These are phyloP conservation scores for Neurospora pannonica DNA, from an alignment of 495 filamentous ascomycete genomes.

Conservation along the genomic window DNA sequence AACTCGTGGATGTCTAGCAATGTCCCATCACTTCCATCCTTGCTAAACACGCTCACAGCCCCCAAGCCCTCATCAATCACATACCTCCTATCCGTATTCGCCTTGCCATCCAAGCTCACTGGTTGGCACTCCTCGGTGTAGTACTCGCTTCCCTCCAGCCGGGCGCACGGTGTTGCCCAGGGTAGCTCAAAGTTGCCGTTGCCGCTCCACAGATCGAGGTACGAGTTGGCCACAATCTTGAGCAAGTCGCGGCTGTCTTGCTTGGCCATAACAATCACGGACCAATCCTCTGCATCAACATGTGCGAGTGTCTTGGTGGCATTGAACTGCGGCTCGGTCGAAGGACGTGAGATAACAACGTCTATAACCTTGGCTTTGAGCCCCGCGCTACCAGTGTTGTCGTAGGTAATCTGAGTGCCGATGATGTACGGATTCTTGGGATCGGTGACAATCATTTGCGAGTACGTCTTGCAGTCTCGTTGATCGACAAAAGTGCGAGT, in stretches of 20 bases:
- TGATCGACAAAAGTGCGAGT: slow-evolving; percentile 40
- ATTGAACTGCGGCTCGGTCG: slow-evolving; percentile 14
- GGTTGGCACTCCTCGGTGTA: not conserved
- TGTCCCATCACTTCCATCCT: slow-evolving; percentile 30
- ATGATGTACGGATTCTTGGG: slow-evolving; percentile 37
- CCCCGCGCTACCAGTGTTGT: slow-evolving; percentile 3
- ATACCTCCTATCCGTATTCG: slow-evolving; percentile 27
- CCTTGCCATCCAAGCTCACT: not conserved
- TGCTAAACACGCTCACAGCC: slow-evolving; percentile 28
- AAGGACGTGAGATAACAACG: not conserved
- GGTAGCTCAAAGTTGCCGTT: slow-evolving; percentile 15
- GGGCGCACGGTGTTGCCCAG: slow-evolving; percentile 17
- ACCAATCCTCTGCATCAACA: slow-evolving; percentile 17
- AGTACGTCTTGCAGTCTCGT: slow-evolving; percentile 37
- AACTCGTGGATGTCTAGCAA: slow-evolving; percentile 36
- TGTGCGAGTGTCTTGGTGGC: slow-evolving; percentile 17
- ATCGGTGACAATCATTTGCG: slow-evolving; percentile 37
- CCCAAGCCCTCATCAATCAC: slow-evolving; percentile 32
- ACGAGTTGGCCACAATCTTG: slow-evolving; percentile 18
- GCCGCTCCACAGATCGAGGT: slow-evolving; percentile 16
- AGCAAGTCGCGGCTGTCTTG: slow-evolving; percentile 13
- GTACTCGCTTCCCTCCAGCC: slow-evolving; percentile 22
- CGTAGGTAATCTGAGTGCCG: slow-evolving; percentile 36
- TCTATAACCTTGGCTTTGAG: not conserved
- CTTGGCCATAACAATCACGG: slow-evolving; percentile 8